Evolutionary conservation across 495 filamentous ascomycete genomes (phyloP), one percentile per base, ranked within the genome.

Genomic region (Neurospora hispaniola): DNA sequence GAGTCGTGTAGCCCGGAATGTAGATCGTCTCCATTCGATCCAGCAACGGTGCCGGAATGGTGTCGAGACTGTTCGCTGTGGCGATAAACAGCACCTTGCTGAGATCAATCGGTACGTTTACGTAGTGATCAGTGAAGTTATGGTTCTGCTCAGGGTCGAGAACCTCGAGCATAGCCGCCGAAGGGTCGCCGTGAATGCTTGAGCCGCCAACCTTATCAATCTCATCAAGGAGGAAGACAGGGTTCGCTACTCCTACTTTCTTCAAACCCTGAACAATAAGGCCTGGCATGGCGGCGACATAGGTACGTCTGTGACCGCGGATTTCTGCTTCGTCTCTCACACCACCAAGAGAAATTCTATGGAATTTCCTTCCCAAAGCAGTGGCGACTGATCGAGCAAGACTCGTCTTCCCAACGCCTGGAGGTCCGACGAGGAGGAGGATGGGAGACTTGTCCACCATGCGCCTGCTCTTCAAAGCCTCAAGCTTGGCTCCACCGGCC

Each of bases 91-190:
- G 88, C 20, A 99, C 92, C 82, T 97, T 97, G 83, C 93, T 96
- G 43, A 99, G 84, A 80, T 99, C 96, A 73, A 98, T 92, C 4
- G 96, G 96, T 69, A 98, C 94, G 77, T 92, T 94, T 81, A 99
- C 90, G 81, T 98, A 99, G 81, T 99, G 96, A 76, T 99, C 96
- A 14, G 88, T 91, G 82, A 99, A 99, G 18, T 89, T 90, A 81
- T 97, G 86, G 77, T 99, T 99, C 82, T 99, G 96, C 80, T 99
- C 96, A 9, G 96, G 96, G 78, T 99, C 96, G 31, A 99, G 88
- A 14, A 99, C 96, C 81, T 99, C 96, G 16, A 99, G 89, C 94
- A 99, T 97, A 1, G 96, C 96, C n/a, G 96, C 96, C 38, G 93
- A 96, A 9, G 96, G 96, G 77, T 99, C 96, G 43, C 96, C 96